phyloP scores from a whole-genome alignment of 768 basidiomycete genomes.

The Lactarius pseudohatsudake region DNA sequence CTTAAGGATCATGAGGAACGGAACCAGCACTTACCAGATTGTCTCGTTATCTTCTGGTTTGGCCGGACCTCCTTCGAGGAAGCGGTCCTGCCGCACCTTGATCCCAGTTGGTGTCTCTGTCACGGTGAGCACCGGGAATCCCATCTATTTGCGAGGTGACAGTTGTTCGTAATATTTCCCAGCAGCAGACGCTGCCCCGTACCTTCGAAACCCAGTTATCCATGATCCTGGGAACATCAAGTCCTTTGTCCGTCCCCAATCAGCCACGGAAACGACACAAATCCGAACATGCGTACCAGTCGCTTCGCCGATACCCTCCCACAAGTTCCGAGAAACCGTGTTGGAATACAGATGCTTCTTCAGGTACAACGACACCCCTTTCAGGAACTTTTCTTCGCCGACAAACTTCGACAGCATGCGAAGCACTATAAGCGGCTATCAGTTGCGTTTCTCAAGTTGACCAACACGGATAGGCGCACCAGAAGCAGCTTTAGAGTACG shows the following conservation, averaged over 20 bases:
- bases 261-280: background rate
- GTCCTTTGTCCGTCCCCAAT: constrained; percentile 36
- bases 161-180: background rate
- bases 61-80: constrained; percentile 80
- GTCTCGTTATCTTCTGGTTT: constrained; percentile 84
- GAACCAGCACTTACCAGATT: constrained; percentile 57
- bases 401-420: constrained; percentile 90
- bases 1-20: background rate
- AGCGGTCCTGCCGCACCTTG: constrained; percentile 84
- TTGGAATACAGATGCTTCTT: constrained; percentile 86
- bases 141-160: constrained; percentile 43
- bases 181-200: background rate
- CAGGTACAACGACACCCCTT: constrained; percentile 88
- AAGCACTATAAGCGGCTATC: constrained; percentile 52
- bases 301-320: constrained; percentile 78
- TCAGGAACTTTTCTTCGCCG: constrained; percentile 82
- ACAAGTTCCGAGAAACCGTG: constrained; percentile 81
- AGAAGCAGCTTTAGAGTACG: constrained; percentile 82
- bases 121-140: constrained; percentile 89
- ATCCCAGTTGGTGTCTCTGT: constrained; percentile 73
- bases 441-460: background rate
- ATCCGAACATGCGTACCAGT: constrained; percentile 44
- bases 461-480: constrained; percentile 41
- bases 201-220: constrained; percentile 89
- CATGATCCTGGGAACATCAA: constrained; percentile 80